Evolutionary conservation across 2,329 filamentous ascomycete genomes (phyloP), one percentile per base, ranked within the genome.

Genomic region (Samsoniella hepiali): DNA sequence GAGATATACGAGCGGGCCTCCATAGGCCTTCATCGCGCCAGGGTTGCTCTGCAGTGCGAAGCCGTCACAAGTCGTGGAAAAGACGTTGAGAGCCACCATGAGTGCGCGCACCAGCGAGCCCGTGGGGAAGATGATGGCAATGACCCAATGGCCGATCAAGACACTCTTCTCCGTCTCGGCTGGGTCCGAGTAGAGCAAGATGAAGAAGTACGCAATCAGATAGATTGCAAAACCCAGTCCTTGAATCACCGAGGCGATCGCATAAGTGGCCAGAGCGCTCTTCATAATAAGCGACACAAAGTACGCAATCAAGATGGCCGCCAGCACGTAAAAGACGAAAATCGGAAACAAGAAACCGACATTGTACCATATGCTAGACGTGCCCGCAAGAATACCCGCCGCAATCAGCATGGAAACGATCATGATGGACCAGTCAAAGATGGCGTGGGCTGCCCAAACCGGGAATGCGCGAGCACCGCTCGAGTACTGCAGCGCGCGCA

Each of bases 401-500:
- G 84, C 81, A n/a, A 93, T 69, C 11, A 86, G 84, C 57, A 87
- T 87, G n/a, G 88, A 83, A 1, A 72, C 57, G 0, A 92, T 84
- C 63, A 93, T 87, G 50, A 85, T 73, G 42, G 65, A 62, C 67
- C 91, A 91, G 76, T 96, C 92, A 71, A 96, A 95, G 1, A 79
- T 72, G 1, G 88, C 79, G 71, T 96, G 93, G 1, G 92, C 90
- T 1, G 89, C 74, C 92, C 92, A 96, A 1, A 96, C 78, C 1
- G 91, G 90, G 3, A 89, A 77, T 2, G 89, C 87, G 27, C 90
- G 82, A 42, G 95, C 91, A 45, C 92, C 92, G 72, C 95, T 96
- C 62, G 90, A 93, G 76, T 94, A 96, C 73, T 96, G 89, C 36
- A 96, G 78, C 8, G 89, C 88, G 58, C 92, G 84, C 44, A 96